These are phyloP conservation scores for Leccinum imitatum DNA, from an alignment of 768 basidiomycete genomes.

Conservation along the genomic window DNA sequence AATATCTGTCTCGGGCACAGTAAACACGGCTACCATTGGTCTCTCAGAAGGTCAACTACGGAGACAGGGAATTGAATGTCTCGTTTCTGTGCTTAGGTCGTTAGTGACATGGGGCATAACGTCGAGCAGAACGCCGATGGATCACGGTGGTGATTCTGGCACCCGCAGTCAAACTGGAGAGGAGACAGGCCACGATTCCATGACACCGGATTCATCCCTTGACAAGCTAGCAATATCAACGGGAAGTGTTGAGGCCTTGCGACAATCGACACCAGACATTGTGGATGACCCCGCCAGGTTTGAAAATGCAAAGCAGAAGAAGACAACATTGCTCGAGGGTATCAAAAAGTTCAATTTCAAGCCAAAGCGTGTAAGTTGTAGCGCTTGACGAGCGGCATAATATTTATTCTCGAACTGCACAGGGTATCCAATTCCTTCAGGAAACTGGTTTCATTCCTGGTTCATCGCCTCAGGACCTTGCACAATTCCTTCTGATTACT, in stretches of 20 bases:
- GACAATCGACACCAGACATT: conserved; percentile 74
- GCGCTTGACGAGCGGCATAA: not conserved
- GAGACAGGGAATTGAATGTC: conserved; percentile 91
- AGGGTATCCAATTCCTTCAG: conserved; percentile 89
- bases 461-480: conserved; percentile 72
- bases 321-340: conserved; percentile 91
- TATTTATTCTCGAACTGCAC: conserved; percentile 4
- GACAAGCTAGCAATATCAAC: conserved; percentile 51
- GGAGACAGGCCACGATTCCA: conserved; percentile 50
- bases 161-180: conserved; percentile 51
- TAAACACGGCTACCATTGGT: conserved; percentile 66
- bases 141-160: conserved; percentile 38
- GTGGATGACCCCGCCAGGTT: conserved; percentile 91
- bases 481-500: conserved; percentile 78
- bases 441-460: conserved; percentile 85
- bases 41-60: conserved; percentile 82
- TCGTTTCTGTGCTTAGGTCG: conserved; percentile 84
- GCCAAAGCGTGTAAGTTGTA: conserved; percentile 79
- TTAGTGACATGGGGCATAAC: conserved; percentile 88
- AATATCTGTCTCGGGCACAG: conserved; percentile 60
- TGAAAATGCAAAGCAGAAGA: conserved; percentile 94
- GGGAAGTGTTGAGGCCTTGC: conserved; percentile 53
- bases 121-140: conserved; percentile 36
- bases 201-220: conserved; percentile 55
- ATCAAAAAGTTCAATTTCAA: conserved; percentile 98